Base-by-base conservation (phyloP, 2,329 filamentous ascomycete genomes). In the Sclerotinia subarctica region DNA sequence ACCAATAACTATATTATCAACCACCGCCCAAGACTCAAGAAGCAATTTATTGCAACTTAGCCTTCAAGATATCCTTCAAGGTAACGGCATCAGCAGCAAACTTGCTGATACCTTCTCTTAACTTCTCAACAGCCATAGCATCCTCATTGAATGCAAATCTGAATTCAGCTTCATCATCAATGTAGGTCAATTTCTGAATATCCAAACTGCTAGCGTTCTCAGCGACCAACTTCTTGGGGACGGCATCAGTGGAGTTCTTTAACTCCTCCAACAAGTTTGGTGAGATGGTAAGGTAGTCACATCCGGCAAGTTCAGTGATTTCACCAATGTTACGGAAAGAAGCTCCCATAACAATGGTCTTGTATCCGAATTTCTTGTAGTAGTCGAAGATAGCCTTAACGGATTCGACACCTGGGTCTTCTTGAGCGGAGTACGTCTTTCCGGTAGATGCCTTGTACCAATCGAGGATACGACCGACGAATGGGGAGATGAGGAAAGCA, bases 141-240 rank as follows among this genome's bases (percentile, higher is more conserved):
- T 99, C 93, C 87, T 99, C 95, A 87, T 99, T 99, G 89, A 99
- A 97, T 83, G 94, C 91, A 86, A 97, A 99, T 81, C 95, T 93
- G 94, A 98, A 99, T 62, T 82, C 78, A 66, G 93, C 77, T 88
- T 99, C 95, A 82, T 95, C 85, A 79, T 90, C 88, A 82, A 99
- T 90, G 88, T 97, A 99, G 69, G 84, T 84, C 86, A 91, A 92
- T 91, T 93, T 96, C 84, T 90, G 83, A 74, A 99, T 87, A 82
- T 95, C 82, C 73, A 95, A 86, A 68, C 82, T 80, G 74, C 81
- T 70, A 70, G 94, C 93, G 69, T 79, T 78, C 59, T 86, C 78
- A 64, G 93, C 84, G 77, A 94, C 87, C 71, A 99, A 92, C 90
- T 98, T 99, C 90, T 96, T 88, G 80, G 94, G 93, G 62, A 99